Evolutionary conservation across 805 yeast species (phyloP), one percentile per base, ranked within the genome.

Genomic region (Cyberlindnera nakhonratchasimensis): DNA sequence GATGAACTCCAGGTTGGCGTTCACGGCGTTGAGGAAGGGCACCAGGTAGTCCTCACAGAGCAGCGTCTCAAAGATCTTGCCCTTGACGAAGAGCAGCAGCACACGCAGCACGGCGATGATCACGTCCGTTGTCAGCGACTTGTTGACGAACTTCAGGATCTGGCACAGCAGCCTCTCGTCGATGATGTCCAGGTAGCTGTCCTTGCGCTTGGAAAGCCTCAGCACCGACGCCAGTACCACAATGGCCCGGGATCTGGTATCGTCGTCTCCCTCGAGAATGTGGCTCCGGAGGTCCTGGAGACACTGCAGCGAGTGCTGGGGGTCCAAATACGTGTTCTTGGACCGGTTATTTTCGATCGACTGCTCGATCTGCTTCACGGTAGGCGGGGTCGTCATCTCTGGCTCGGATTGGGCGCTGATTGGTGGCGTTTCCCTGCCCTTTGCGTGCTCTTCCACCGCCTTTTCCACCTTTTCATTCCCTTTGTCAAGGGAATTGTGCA

Each of bases 171-270:
- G 57, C 1, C 57, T 47, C 34, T 64, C 67, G 51, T 72, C 76
- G 48, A 74, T 63, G 11, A 67, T 51, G 9, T 52, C 42, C 18
- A 58, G 44, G 45, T 68, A 63, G 6, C 59, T 64, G 22, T 67
- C 61, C 16, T 64, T 59, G 17, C 58, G 57, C 5, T 77, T 74
- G 6, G 73, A 69, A 18, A 65, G 61, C 32, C 76, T 80, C 33
- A 78, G 58, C 21, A 75, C 62, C 48, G 71, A 75, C 24, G 81
- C 75, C 23, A 80, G 59, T 4, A 78, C 77, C 2, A 74, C 72
- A 9, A 79, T 71, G 3, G 77, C 67, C 6, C 38, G 28, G 14
- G 74, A 72, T 7, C 77, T 70, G 4, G 75, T 65, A 11, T 29
- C 40, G 12, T 25, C 24, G 29, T 44, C 39, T 11, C 45, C 47